Base-by-base conservation (phyloP, 495 filamentous ascomycete genomes). In the Penicillium samsonianum region DNA sequence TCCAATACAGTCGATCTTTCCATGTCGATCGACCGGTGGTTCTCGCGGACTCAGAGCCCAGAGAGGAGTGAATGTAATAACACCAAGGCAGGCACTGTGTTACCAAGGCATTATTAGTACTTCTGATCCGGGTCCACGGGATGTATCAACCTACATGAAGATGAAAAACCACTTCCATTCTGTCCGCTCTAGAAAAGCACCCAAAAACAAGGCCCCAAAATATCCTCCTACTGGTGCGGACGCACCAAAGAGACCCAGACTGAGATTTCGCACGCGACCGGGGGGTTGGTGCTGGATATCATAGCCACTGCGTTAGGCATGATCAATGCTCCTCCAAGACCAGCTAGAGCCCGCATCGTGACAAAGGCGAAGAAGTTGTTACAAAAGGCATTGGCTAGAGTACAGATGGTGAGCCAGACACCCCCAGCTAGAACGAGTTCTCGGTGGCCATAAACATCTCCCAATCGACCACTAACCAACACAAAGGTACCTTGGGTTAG, bases 91-190 rank as follows among this genome's bases (percentile, higher is more conserved):
- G 3, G 69, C 67, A 50, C 75, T 77, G 25, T 26, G 12, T 9
- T n/a, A 28, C 11, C 16, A 23, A 37, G 9, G 12, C 10, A 43
- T 17, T 4, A 10, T 42, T 14, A 41, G 17, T 42, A 47, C 6
- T 11, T 14, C 49, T 14, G 20, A 5, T 26, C 4, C 44, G 3
- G 25, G 12, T 17, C 14, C 1, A 25, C 4, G 40, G 6, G 30
- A 25, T 19, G 14, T 2, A 5, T 8, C 44, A n/a, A 50, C 75
- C 47, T 58, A 79, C 78, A 80, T 69, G 50, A 77, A 73, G 11
- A 80, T 65, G 57, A 84, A 82, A 20, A 79, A 66, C 78, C 79
- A 84, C 54, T 73, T 77, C 72, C 75, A 83, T 2, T 70, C 62
- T 1, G 69, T 65, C 8, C 67, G 64, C 61, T 80, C 65, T 11